Conservation (phyloP, 2,329 filamentous ascomycete species). For the Talaromyces verruculosus region DNA sequence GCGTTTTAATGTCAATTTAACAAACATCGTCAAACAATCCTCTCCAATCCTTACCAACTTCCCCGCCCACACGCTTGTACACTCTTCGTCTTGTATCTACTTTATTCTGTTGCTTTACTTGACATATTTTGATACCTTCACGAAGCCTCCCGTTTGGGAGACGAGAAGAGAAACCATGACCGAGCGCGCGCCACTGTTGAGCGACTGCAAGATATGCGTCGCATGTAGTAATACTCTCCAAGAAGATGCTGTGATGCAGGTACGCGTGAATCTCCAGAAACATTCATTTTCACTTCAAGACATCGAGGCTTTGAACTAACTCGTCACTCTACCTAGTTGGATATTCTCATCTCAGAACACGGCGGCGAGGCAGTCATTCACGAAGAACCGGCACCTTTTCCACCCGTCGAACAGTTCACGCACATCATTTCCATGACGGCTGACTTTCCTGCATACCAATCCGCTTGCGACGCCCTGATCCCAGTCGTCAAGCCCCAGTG, state of each 20-base stretch:
- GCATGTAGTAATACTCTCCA: constrained; percentile 44
- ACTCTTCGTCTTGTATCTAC: not conserved
- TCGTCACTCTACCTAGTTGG: constrained; percentile 40
- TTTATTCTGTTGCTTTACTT: not conserved
- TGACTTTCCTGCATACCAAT: constrained; percentile 85
- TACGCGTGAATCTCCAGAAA: constrained; percentile 24
- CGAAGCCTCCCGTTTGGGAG: not conserved
- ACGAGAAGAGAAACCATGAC: constrained; percentile 13
- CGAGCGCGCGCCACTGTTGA: constrained; percentile 39
- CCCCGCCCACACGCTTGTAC: not conserved
- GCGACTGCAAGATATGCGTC: constrained; percentile 49
- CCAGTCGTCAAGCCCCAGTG: constrained; percentile 81
- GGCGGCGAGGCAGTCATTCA: constrained; percentile 51
- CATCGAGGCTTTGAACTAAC: not conserved
- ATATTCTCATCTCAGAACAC: constrained; percentile 47
- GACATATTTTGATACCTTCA: not conserved
- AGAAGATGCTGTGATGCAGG: constrained; percentile 43
- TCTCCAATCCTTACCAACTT: not conserved
- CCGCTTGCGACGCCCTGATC: constrained; percentile 72
- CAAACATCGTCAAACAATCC: not conserved
- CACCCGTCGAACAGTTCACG: constrained; percentile 52
- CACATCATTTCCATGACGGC: constrained; percentile 74
- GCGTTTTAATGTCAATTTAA: constrained; percentile 11
- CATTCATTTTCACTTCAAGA: too few relatives aligned
- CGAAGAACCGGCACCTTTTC: constrained; percentile 37